Conservation (phyloP, 768 basidiomycete genomes). For the Podaxis carcinomalis region DNA sequence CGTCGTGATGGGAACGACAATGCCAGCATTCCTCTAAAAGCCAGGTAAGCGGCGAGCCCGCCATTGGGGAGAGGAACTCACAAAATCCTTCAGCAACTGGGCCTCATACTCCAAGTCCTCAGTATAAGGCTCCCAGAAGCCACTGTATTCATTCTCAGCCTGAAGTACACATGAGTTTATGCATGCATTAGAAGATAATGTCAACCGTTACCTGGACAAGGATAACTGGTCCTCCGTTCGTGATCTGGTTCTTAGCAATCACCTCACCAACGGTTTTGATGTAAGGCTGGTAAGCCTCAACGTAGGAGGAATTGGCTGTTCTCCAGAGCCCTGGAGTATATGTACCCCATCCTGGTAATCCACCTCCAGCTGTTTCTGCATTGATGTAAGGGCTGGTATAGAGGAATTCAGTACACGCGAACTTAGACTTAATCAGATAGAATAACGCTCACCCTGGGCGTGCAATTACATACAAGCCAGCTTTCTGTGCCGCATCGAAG, state of each 20-base stretch:
- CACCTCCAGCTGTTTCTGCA: slow-evolving; percentile 47
- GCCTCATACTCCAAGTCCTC: slow-evolving; percentile 38
- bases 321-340: slow-evolving; percentile 44
- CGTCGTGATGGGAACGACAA: slow-evolving; percentile 42
- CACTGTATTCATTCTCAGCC: slow-evolving; percentile 53
- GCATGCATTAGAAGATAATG: background rate
- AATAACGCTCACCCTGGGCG: slow-evolving; percentile 35
- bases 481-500: slow-evolving; percentile 49
- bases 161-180: slow-evolving; percentile 13
- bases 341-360: slow-evolving; percentile 56
- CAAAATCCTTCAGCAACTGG: slow-evolving; percentile 29
- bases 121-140: slow-evolving; percentile 30
- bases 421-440: too few relatives aligned
- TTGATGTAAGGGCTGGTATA: slow-evolving; percentile 38
- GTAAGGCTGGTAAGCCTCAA: slow-evolving; percentile 47
- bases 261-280: slow-evolving; percentile 41
- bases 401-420: background rate
- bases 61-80: slow-evolving; percentile 14
- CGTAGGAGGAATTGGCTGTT: slow-evolving; percentile 34
- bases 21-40: slow-evolving; percentile 23
- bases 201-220: slow-evolving; percentile 28
- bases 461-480: slow-evolving; percentile 54
- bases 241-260: slow-evolving; percentile 51
- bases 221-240: slow-evolving; percentile 55
- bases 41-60: background rate